A percentile compares a stretch with the other conserved stretches of the same genome.
Conservation (phyloP, 345 rosid species). For the Arabidopsis suecica region DNA sequence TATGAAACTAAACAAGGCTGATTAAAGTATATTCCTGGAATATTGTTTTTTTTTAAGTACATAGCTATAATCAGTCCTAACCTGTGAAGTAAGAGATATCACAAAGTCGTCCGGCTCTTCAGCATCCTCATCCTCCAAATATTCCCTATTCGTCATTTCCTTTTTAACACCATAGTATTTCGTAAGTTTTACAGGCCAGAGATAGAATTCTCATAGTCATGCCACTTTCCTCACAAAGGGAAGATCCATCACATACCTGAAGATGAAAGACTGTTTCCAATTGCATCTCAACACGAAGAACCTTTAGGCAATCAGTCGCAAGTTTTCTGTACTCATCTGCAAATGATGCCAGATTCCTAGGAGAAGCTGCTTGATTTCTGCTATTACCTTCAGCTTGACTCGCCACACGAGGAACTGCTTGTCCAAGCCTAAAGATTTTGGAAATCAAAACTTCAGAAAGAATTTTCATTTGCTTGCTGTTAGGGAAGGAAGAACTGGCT, state of each 20-base stretch:
- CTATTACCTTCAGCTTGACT: conserved; percentile 60
- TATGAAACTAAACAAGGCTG: conserved; percentile 27
- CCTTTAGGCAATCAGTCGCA: conserved; percentile 95
- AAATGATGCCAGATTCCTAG: conserved; percentile 72
- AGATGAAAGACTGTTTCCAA: conserved; percentile 90
- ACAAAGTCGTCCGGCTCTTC: conserved; percentile 98
- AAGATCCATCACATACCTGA: conserved; percentile 65
- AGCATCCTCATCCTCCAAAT: conserved; percentile 91
- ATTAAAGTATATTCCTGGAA: not conserved
- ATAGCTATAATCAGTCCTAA: conserved; percentile 36
- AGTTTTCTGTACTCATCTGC: conserved; percentile 94
- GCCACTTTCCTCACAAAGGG: conserved; percentile 8
- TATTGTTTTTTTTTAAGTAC: not conserved
- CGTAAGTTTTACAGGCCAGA: conserved; percentile 39
- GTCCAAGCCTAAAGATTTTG: conserved; percentile 68
- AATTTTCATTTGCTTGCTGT: conserved; percentile 14
- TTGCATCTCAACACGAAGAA: conserved; percentile 98
- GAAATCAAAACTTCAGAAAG: conserved; percentile 29
- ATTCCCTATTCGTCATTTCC: conserved; percentile 91
- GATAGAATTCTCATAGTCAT: conserved; percentile 1
- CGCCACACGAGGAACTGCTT: conserved; percentile 56
- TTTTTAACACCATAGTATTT: conserved; percentile 48
- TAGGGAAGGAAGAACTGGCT: conserved; percentile 7
- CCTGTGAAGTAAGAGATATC: conserved; percentile 92
- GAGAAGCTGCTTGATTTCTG: conserved; percentile 53